Evolutionary conservation across 306 rosid genomes (phyloP).

Genomic region (Cucumis hystrix): DNA sequence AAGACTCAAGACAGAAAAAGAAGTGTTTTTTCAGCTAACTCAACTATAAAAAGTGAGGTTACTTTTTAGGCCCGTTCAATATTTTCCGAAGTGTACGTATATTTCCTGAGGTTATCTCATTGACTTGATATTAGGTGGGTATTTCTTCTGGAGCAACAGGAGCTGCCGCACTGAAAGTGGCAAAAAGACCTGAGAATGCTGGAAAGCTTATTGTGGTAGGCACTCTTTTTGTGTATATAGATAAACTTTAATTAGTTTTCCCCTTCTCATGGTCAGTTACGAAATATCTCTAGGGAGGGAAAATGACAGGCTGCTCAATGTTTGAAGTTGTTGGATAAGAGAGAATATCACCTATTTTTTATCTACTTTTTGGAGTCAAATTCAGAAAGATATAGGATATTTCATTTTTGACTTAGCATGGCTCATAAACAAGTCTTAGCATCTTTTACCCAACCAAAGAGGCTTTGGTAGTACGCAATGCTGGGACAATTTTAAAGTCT

Average conservation of each 20-base stretch:
- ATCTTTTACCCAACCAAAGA: not conserved
- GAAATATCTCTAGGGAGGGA: not conserved
- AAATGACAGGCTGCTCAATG: not conserved
- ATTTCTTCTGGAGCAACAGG: conserved; percentile 98
- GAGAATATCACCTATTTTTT: not conserved
- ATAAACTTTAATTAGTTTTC: not conserved
- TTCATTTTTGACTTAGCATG: not conserved
- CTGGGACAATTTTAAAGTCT: not conserved
- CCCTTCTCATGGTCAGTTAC: not conserved
- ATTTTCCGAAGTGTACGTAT: not conserved
- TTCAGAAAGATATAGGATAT: not conserved
- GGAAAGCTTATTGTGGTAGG: conserved; percentile 89
- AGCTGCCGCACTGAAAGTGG: conserved; percentile 84
- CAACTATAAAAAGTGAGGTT: not conserved
- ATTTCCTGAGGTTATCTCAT: not conserved
- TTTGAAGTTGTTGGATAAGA: not conserved
- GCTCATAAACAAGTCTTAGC: not conserved
- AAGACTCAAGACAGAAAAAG: not conserved
- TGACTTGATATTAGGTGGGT: conserved; percentile 59
- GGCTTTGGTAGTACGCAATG: not conserved
- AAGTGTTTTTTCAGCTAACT: not conserved
- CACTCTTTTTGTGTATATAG: not conserved
- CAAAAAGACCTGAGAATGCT: conserved; percentile 83
- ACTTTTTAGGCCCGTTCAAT: not conserved
- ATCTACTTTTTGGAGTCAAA: not conserved